A percentile compares a stretch with the other conserved stretches of the same genome.
Evolutionary conservation across 1,139 yeast species (phyloP).

Genomic region (Kodamaea anthophila): DNA sequence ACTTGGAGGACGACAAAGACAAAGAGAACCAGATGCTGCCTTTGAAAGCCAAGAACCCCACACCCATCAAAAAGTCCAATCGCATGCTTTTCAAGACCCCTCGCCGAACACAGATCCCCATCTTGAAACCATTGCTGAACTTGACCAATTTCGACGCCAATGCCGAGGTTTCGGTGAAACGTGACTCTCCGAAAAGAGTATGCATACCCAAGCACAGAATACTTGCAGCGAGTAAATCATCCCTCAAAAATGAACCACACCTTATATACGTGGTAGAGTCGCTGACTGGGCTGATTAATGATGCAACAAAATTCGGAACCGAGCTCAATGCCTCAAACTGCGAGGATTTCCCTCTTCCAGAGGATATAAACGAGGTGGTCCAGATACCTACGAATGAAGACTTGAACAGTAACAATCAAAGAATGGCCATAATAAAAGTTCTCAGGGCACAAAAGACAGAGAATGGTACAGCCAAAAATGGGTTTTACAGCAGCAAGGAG

Average conservation of each 20-base stretch:
- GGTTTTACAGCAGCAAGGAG: constrained; percentile 30
- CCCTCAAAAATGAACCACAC: constrained; percentile 25
- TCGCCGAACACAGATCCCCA: constrained; percentile 21
- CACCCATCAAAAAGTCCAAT: constrained; percentile 19
- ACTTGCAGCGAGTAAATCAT: constrained; percentile 30
- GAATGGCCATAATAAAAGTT: constrained; percentile 54
- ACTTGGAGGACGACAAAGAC: constrained; percentile 29
- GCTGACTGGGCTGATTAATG: constrained; percentile 58
- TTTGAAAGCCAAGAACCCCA: constrained; percentile 17
- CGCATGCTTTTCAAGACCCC: constrained; percentile 19
- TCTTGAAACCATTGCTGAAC: constrained; percentile 25
- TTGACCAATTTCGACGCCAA: constrained; percentile 17
- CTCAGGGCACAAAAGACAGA: constrained; percentile 12
- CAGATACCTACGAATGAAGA: constrained; percentile 57
- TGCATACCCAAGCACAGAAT: constrained; percentile 39
- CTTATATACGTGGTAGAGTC: constrained; percentile 54
- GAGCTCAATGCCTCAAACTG: constrained; percentile 62
- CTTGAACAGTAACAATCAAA: constrained; percentile 12
- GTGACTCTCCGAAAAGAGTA: constrained; percentile 29
- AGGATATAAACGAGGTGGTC: constrained; percentile 51
- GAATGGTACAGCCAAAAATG: constrained; percentile 10
- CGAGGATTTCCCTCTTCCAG: constrained; percentile 61
- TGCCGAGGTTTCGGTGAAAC: constrained; percentile 10
- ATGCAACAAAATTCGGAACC: constrained; percentile 73
- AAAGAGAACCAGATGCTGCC: constrained; percentile 28